Evolutionary conservation across 1,284 basidiomycete species (phyloP).

Genomic region (Cutaneotrichosporon mucoides): DNA sequence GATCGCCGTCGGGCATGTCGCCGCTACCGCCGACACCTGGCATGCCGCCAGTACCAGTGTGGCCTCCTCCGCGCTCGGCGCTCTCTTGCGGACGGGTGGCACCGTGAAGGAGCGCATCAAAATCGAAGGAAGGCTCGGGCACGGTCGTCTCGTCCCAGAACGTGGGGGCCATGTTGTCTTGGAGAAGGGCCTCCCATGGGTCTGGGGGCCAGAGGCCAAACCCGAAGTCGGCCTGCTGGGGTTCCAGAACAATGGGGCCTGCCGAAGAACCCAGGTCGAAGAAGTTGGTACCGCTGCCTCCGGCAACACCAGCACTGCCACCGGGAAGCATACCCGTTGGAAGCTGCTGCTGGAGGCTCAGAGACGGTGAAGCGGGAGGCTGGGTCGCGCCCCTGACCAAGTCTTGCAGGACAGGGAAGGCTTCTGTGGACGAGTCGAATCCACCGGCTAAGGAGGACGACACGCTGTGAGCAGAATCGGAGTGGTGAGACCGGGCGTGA

Average conservation of each 20-base stretch:
- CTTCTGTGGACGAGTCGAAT: background rate
- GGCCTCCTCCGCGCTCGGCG: constrained; percentile 6
- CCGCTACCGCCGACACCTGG: background rate
- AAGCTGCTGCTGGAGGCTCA: background rate
- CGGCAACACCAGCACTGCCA: background rate
- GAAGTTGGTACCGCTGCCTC: background rate
- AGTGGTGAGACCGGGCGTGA: too few species aligned
- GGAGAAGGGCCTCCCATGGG: constrained; percentile 23
- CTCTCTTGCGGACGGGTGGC: constrained; percentile 22
- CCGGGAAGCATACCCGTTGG: background rate
- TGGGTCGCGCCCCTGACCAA: background rate
- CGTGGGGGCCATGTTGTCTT: constrained; percentile 13
- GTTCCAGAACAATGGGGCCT: constrained; percentile 6
- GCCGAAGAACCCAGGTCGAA: background rate
- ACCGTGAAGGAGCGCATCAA: constrained; percentile 9
- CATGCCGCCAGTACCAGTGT: background rate
- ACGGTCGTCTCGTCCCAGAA: constrained; percentile 11
- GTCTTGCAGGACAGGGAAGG: background rate
- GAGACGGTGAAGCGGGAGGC: background rate
- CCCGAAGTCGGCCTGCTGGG: constrained; percentile 11
- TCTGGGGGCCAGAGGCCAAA: constrained; percentile 19
- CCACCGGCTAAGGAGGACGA: background rate
- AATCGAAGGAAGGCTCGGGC: constrained; percentile 13
- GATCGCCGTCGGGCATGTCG: constrained; percentile 3
- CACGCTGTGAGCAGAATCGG: background rate